Evolutionary conservation across 352 stramenopile genomes (phyloP), one percentile per base, ranked within the genome.

Genomic region (Globisporangium ultimum): DNA sequence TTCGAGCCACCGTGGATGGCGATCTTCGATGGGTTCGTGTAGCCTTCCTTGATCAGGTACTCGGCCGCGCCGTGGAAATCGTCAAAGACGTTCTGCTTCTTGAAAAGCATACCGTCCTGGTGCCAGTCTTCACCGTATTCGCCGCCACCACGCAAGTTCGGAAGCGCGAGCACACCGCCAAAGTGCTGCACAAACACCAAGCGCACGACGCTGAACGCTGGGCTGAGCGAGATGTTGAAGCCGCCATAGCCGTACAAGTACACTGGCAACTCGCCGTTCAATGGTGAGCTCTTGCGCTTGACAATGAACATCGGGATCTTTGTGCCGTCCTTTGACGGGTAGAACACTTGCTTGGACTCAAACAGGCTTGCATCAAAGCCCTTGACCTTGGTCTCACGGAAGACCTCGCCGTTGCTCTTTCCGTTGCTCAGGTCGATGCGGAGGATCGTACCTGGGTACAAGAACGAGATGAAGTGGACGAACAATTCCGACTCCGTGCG

Each of bases 301-400:
- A 98, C 82, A 20, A 98, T 84, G 70, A 98, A 98, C 78, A 98
- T 98, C 3, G 96, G 96, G 66, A 99, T 88, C 68, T 96, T 86
- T 9, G 93, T 98, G 43, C 95, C 96, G 64, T 98, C 96, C 60
- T 95, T 92, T 34, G 86, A 97, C 15, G 80, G 88, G 49, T 96
- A 97, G 64, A 96, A 97, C 13, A 93, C 68, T 60, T 91, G 83
- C 63, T 87, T 76, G 13, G 87, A 85, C 47, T 94, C 77, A 58
- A 89, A 97, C 24, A 91, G 74, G 34, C 68, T 81, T 8, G 89
- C 63, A 47, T 91, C 77, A 55, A 96, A 93, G 28, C 74, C 85
- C 45, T 91, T 90, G 46, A 97, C 81, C 63, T 87, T 80, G 22
- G 86, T 92, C 68, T 95, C 74, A 9, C 76, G 72, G 65, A 95